Conservation (phyloP, 805 yeast species). For the Candida coquimbonensis region DNA sequence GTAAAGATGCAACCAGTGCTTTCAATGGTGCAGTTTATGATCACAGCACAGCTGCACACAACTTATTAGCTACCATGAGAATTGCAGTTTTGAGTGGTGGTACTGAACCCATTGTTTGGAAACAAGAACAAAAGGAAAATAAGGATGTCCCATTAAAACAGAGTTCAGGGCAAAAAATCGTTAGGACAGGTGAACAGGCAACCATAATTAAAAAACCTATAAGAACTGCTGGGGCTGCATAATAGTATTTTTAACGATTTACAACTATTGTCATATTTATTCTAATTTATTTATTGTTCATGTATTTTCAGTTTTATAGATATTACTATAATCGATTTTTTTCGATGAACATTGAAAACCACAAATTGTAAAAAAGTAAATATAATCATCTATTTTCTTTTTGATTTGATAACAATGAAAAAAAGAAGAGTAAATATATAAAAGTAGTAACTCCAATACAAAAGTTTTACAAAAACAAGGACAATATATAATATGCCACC, state of each 20-base stretch:
- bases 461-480: too few relatives aligned
- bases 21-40: conserved; percentile 92
- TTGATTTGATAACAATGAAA: too few relatives aligned
- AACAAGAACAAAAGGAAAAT: conserved; percentile 59
- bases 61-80: conserved; percentile 87
- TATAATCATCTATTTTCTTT: too few relatives aligned
- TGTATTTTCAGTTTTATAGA: too few relatives aligned
- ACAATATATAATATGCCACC: too few relatives aligned
- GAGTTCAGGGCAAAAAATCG: conserved; percentile 49
- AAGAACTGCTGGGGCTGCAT: conserved; percentile 57
- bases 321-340: too few relatives aligned
- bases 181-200: conserved; percentile 57
- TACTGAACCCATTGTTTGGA: conserved; percentile 78
- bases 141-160: conserved; percentile 51
- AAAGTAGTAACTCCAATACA: too few relatives aligned
- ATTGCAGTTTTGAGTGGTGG: conserved; percentile 81
- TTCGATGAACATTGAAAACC: too few relatives aligned
- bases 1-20: conserved; percentile 90
- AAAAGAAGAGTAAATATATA: too few relatives aligned
- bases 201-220: conserved; percentile 37
- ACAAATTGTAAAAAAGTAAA: too few relatives aligned
- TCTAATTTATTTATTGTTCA: too few relatives aligned
- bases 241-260: neutral
- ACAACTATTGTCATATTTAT: too few relatives aligned
- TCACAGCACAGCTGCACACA: conserved; percentile 91